Conservation (phyloP, 768 basidiomycete genomes). For the Hirschioporus abietinus region DNA sequence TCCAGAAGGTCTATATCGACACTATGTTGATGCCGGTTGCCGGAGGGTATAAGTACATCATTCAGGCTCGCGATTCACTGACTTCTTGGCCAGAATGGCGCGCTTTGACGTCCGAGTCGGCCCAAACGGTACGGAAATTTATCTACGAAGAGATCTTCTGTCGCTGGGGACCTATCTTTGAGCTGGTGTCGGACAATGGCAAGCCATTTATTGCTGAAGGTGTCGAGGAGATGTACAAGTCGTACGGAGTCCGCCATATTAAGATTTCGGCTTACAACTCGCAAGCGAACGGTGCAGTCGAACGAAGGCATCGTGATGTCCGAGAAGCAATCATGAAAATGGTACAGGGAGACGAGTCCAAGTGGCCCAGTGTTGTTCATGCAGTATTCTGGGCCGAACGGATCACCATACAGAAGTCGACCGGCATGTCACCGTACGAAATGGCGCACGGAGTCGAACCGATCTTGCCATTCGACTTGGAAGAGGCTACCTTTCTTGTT, state of each 20-base stretch:
- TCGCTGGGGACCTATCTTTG: conserved; percentile 32
- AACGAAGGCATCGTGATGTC: conserved; percentile 26
- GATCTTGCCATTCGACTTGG: conserved; percentile 18
- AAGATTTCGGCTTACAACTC: conserved; percentile 38
- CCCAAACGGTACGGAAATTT: conserved; percentile 21
- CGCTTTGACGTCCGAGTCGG: conserved; percentile 25
- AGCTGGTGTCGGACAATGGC: conserved; percentile 41
- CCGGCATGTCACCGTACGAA: conserved; percentile 16
- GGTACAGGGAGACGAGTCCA: conserved; percentile 22
- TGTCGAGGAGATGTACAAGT: no score
- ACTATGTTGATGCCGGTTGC: conserved; percentile 35
- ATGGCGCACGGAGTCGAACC: conserved; percentile 16
- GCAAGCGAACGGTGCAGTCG: conserved; percentile 32
- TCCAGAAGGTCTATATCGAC: conserved; percentile 33
- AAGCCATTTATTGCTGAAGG: conserved; percentile 22
- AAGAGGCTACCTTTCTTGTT: conserved; percentile 15
- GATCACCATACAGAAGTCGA: conserved; percentile 10
- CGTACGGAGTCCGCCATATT: conserved; percentile 33
- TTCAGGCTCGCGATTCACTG: conserved; percentile 32
- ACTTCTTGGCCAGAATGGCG: conserved; percentile 28
- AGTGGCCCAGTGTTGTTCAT: conserved; percentile 24
- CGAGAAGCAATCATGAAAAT: conserved; percentile 31
- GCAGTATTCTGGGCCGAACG: conserved; percentile 17
- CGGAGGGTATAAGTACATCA: conserved; percentile 27
- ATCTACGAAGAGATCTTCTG: conserved; percentile 33